Conservation (phyloP, 805 yeast genomes). For the Huiozyma sinensis region DNA sequence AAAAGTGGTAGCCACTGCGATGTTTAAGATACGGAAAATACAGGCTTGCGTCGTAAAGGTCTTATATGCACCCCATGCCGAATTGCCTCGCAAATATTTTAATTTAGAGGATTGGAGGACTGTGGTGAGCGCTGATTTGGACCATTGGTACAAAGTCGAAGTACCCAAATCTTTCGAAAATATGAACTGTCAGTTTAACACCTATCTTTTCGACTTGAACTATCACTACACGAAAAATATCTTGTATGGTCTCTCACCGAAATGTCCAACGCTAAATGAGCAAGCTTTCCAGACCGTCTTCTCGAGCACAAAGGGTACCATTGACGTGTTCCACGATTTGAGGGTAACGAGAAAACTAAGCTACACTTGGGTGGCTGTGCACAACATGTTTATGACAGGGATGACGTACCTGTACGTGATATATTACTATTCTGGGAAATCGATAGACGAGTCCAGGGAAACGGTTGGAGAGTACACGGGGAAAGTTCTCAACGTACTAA, state of each 20-base stretch:
- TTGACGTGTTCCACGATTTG: slow-evolving; percentile 50
- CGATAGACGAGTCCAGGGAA: slow-evolving; percentile 35
- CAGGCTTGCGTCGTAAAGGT: slow-evolving; percentile 71
- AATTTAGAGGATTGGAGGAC: slow-evolving; percentile 53
- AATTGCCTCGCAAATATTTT: slow-evolving; percentile 53
- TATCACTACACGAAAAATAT: slow-evolving; percentile 65
- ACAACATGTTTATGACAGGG: slow-evolving; percentile 81
- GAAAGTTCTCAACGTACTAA: slow-evolving; percentile 47
- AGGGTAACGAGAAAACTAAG: slow-evolving; percentile 50
- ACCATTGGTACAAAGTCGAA: slow-evolving; percentile 46
- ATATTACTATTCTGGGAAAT: slow-evolving; percentile 58
- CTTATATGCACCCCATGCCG: slow-evolving; percentile 55
- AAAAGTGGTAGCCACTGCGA: slow-evolving; percentile 54
- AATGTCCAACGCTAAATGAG: slow-evolving; percentile 41
- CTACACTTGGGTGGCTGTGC: slow-evolving; percentile 90
- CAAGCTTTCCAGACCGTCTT: slow-evolving; percentile 48
- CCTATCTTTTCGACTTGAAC: slow-evolving; percentile 60
- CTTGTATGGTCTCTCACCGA: slow-evolving; percentile 71
- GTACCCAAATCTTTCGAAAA: slow-evolving; percentile 46
- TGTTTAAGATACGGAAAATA: slow-evolving; percentile 58
- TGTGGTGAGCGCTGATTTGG: slow-evolving; percentile 40
- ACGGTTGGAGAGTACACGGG: slow-evolving; percentile 40
- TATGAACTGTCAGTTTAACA: slow-evolving; percentile 67
- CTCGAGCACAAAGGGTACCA: slow-evolving; percentile 56
- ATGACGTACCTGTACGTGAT: slow-evolving; percentile 71